Conservation (phyloP, 352 stramenopile genomes). For the Aphanomyces euteiches region DNA sequence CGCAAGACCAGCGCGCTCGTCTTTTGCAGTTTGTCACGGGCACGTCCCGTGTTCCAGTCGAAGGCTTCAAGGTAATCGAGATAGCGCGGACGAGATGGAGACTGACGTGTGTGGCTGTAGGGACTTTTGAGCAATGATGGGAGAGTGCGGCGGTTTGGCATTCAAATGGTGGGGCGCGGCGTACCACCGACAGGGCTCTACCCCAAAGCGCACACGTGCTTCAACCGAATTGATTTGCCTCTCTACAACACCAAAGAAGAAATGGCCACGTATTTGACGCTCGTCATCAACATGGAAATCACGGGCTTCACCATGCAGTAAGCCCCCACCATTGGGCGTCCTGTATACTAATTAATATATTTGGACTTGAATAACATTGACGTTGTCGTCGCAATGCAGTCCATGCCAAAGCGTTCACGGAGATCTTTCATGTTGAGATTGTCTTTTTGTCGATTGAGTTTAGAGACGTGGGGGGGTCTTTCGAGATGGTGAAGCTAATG, state of each 20-base stretch:
- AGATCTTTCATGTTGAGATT: too few species aligned
- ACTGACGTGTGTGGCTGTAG: not conserved
- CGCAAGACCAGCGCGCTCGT: slow-evolving; percentile 77
- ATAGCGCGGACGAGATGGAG: slow-evolving; percentile 36
- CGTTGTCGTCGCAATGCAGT: not conserved
- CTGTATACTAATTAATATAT: slow-evolving; percentile 2
- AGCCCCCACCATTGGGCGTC: not conserved
- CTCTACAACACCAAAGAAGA: slow-evolving; percentile 66
- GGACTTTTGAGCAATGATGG: slow-evolving; percentile 72
- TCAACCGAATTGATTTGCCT: slow-evolving; percentile 84
- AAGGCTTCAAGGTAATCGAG: slow-evolving; percentile 94
- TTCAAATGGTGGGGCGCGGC: slow-evolving; percentile 90
- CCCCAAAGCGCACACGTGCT: slow-evolving; percentile 84
- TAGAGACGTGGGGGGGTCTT: too few species aligned
- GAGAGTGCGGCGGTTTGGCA: slow-evolving; percentile 92
- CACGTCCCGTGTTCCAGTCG: slow-evolving; percentile 87
- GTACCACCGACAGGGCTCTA: slow-evolving; percentile 63
- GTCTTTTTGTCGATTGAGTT: too few species aligned
- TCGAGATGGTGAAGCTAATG: too few species aligned
- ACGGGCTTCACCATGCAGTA: slow-evolving; percentile 97
- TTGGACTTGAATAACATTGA: not conserved
- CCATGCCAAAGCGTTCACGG: not conserved
- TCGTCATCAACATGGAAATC: slow-evolving; percentile 97
- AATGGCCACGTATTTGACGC: slow-evolving; percentile 94
- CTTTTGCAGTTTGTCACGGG: slow-evolving; percentile 91